These are phyloP conservation scores for Amanita phalloides DNA, from an alignment of 768 basidiomycete genomes.

Conservation along the genomic window DNA sequence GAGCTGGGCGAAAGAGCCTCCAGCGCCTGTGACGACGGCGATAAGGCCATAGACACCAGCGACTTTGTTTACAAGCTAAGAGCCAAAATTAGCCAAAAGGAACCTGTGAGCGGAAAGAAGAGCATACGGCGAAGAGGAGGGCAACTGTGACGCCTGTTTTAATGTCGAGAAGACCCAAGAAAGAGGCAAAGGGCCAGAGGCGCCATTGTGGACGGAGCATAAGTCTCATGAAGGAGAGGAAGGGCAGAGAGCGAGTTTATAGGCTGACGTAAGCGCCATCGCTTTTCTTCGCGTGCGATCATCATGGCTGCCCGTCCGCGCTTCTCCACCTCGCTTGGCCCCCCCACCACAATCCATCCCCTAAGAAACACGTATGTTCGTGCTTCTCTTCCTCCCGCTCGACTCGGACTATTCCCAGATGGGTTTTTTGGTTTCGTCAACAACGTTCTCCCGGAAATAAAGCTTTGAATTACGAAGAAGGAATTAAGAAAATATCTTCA, in stretches of 20 bases:
- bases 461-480: constrained; percentile 86
- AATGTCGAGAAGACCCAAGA: constrained; percentile 82
- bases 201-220: constrained; percentile 77
- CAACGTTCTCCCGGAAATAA: constrained; percentile 87
- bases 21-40: constrained; percentile 80
- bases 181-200: constrained; percentile 73
- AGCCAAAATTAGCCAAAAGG: neutral
- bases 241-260: constrained; percentile 13
- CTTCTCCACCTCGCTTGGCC: constrained; percentile 42
- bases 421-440: constrained; percentile 90
- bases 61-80: constrained; percentile 88
- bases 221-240: constrained; percentile 50
- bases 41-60: constrained; percentile 96
- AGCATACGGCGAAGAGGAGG: constrained; percentile 78
- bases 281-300: constrained; percentile 10
- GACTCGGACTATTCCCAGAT: constrained; percentile 33
- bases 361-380: constrained; percentile 85
- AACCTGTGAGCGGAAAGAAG: neutral
- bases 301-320: constrained; percentile 24
- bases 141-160: constrained; percentile 89
- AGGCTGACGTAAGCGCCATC: constrained; percentile 18
- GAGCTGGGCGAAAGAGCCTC: constrained; percentile 89
- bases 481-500: constrained; percentile 85
- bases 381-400: constrained; percentile 22
- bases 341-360: constrained; percentile 47